Base-by-base conservation (phyloP, 768 basidiomycete genomes). In the Brasilioporus rufonigricans region DNA sequence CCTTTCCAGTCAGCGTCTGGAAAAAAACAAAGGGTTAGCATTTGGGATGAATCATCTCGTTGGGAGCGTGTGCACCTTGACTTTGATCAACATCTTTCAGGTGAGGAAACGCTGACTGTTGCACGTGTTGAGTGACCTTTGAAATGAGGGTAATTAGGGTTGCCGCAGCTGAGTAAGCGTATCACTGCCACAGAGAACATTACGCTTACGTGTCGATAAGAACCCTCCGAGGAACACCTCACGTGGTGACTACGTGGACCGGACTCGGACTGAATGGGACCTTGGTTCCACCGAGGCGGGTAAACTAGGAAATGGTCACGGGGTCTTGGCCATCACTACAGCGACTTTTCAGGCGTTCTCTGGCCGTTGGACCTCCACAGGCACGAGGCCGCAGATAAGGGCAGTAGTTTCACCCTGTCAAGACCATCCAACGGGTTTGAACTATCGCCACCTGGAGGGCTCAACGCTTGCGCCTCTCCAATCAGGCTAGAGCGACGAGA, bases 1-100 rank as follows among this genome's bases (percentile, higher is more conserved):
- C 96, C 74, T 97, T 98, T 58, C 96, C 96, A 45, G 96, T 98
- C 39, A 98, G 82, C 39, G 46, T 63, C 62, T 55, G 36, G 0
- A 16, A 40, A 23, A 40, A 23, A 21, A 33, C 1, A 21, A 55
- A 18, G 0, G 0, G 38, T 67, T 23, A 58, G 48, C 2, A 50
- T 13, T 1, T 0, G 16, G 21, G 35, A 14, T 21, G 52, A 3
- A 18, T 12, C 5, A 24, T 32, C 9, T 33, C 2, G 3, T 39
- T 11, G 35, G 39, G 26, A 56, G 18, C 1, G n/a, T 18, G 26
- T 1, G 35, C 50, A 64, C 64, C 65, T 65, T 65, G 9, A 65
- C 64, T 53, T 65, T 65, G 48, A 67, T 65, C 59, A 65, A 39
- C 64, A 65, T 67, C 29, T 48, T 57, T 39, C 55, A 41, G 51